phyloP scores from a whole-genome alignment of 352 stramenopile species.

The Phytophthora pisi region DNA sequence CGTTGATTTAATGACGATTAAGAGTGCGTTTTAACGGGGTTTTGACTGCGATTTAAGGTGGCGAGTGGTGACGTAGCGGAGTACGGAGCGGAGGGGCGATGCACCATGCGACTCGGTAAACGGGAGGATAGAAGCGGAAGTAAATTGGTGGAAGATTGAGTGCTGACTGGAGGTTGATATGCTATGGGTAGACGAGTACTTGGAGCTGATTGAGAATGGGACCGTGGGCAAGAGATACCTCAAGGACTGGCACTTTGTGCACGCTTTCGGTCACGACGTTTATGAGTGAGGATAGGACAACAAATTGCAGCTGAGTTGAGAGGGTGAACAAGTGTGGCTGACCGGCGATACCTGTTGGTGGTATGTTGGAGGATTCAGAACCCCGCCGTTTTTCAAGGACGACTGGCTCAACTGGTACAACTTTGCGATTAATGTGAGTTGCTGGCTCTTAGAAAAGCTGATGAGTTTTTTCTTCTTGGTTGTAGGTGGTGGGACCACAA shows the following conservation, averaged over 20 bases:
- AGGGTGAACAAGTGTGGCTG: constrained; percentile 3
- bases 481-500: constrained; percentile 85
- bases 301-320: constrained; percentile 12
- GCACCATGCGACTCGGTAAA: constrained; percentile 67
- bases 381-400: constrained; percentile 86
- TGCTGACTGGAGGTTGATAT: not conserved
- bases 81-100: constrained; percentile 64
- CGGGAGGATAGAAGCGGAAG: not conserved
- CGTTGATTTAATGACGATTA: not conserved
- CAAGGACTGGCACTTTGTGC: constrained; percentile 89
- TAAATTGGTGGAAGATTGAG: not conserved
- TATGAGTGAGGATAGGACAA: constrained; percentile 55
- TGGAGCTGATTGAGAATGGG: constrained; percentile 56
- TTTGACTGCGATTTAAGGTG: constrained; percentile 41
- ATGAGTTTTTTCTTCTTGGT: not conserved
- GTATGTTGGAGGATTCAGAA: constrained; percentile 49
- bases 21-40: not conserved
- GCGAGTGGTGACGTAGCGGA: constrained; percentile 62
- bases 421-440: not conserved
- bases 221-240: constrained; percentile 69
- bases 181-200: constrained; percentile 55
- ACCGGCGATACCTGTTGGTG: constrained; percentile 31
- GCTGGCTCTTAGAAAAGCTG: not conserved
- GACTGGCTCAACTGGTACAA: constrained; percentile 93
- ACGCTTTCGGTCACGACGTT: constrained; percentile 51